These are phyloP conservation scores for Gonapodya sp. DNA, from an alignment of 192 early-diverging fungal genomes.

Conservation along the genomic window DNA sequence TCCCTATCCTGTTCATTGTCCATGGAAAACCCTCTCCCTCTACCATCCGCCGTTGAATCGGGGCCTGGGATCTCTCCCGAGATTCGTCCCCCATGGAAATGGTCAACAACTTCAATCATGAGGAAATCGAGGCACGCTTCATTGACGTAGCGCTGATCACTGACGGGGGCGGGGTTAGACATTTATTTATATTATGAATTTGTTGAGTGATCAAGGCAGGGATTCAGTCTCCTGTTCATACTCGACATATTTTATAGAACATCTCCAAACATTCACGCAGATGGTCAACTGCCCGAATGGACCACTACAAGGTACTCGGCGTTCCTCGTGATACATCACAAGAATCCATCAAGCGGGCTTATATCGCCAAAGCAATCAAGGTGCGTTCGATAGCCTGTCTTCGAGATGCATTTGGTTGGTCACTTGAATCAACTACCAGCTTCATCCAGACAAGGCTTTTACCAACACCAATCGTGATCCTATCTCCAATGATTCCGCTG, in stretches of 20 bases:
- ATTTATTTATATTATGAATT: too few species aligned
- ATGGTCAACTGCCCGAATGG: too few species aligned
- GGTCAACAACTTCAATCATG: slow-evolving; percentile 65
- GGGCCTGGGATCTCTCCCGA: slow-evolving; percentile 32
- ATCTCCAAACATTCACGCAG: too few species aligned
- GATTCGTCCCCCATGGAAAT: slow-evolving; percentile 22
- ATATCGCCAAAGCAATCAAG: slow-evolving; percentile 40
- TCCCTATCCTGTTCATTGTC: slow-evolving; percentile 63
- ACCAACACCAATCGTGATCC: slow-evolving; percentile 18
- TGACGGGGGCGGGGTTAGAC: neutral
- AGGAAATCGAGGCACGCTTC: slow-evolving; percentile 65
- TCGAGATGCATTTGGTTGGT: neutral
- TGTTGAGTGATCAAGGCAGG: too few species aligned
- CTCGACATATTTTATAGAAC: too few species aligned
- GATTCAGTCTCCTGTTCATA: too few species aligned
- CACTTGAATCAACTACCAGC: slow-evolving; percentile 16
- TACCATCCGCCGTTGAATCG: slow-evolving; percentile 25
- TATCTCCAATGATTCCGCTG: neutral
- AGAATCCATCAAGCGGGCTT: slow-evolving; percentile 39
- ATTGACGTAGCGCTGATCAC: slow-evolving; percentile 34
- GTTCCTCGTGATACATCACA: slow-evolving; percentile 29
- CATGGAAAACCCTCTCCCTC: neutral
- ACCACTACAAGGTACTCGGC: slow-evolving; percentile 44
- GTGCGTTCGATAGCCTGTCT: slow-evolving; percentile 17
- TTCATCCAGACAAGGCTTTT: slow-evolving; percentile 46